Evolutionary conservation across 192 early-diverging fungal genomes (phyloP).

Genomic region (Linnemannia hyalina): DNA sequence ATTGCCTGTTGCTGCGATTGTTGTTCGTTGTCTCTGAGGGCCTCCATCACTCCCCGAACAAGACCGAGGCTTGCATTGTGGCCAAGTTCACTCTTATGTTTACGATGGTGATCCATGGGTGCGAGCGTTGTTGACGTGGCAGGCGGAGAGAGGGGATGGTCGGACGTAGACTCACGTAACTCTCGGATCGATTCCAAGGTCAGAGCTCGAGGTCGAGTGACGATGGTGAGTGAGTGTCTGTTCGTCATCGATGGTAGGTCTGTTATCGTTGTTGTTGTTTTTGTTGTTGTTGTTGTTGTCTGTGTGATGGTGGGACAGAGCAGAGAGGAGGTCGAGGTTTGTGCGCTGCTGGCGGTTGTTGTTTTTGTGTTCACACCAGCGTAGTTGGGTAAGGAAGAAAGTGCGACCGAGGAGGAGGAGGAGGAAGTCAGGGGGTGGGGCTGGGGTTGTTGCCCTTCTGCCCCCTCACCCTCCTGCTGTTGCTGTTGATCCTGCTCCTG

Average conservation of each 20-base stretch:
- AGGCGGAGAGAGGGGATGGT: background rate
- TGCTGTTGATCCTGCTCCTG: conserved; percentile 14
- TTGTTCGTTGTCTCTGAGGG: conserved; percentile 35
- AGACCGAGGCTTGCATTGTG: background rate
- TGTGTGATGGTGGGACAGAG: conserved; percentile 7
- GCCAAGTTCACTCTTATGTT: conserved; percentile 35
- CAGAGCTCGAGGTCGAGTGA: conserved; percentile 33
- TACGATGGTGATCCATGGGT: conserved; percentile 14
- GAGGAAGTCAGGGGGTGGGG: background rate
- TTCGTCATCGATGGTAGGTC: conserved; percentile 1
- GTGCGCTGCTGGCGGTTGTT: background rate
- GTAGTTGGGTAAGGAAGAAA: background rate
- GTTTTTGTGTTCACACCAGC: background rate
- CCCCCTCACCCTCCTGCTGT: background rate
- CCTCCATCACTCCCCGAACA: conserved; percentile 30
- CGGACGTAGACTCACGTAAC: conserved; percentile 15
- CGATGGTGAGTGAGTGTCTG: conserved; percentile 30
- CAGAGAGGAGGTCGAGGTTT: conserved; percentile 1
- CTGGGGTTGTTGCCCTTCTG: conserved; percentile 1
- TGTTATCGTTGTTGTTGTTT: conserved; percentile 4
- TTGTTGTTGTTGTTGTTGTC: conserved; percentile 7
- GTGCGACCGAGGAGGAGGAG: background rate
- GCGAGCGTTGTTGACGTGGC: conserved; percentile 7
- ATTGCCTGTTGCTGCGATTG: background rate
- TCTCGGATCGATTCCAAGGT: conserved; percentile 25